Evolutionary conservation across 2,329 filamentous ascomycete species (phyloP), one percentile per base, ranked within the genome.

Genomic region (Iodosphaeria phyllophila): DNA sequence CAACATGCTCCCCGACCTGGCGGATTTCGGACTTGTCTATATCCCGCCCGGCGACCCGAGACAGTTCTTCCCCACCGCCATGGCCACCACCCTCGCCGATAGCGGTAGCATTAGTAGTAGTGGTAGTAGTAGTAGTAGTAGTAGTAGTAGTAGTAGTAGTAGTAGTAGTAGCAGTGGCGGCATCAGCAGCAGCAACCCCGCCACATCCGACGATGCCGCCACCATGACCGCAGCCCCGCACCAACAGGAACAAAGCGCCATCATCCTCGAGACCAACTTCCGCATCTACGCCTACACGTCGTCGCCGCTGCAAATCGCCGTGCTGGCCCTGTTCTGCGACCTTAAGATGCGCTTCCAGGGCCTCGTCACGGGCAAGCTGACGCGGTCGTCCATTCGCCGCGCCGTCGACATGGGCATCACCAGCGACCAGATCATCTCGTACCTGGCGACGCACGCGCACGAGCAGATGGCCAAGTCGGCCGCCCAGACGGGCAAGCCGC

Each of bases 181-280:
- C 13, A 39, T 48, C 2, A 42, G 41, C 11, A n/a, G n/a, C n/a
- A n/a, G n/a, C n/a, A n/a, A n/a, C n/a, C n/a, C n/a, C n/a, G n/a
- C n/a, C n/a, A n/a, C n/a, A n/a, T n/a, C n/a, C n/a, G n/a, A n/a
- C n/a, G 40, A 48, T 13, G 41, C 49, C 26, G 55, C 63, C 11
- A n/a, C n/a, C n/a, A n/a, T n/a, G n/a, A n/a, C n/a, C n/a, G n/a
- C n/a, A n/a, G n/a, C n/a, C n/a, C n/a, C n/a, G n/a, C n/a, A n/a
- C n/a, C n/a, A n/a, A n/a, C n/a, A n/a, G n/a, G 51, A 58, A 33
- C 72, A 73, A 40, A 84, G 84, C 33, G 89, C 82, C 54, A 82
- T 98, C 43, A 84, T 98, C 40, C 69, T 98, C 36, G 89, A 98
- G 56, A 98, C 89, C 6, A 98, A 98, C 53, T 95, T 93, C 55